phyloP scores from a whole-genome alignment of 2,329 filamentous ascomycete genomes.

The Exophiala xenobiotica region DNA sequence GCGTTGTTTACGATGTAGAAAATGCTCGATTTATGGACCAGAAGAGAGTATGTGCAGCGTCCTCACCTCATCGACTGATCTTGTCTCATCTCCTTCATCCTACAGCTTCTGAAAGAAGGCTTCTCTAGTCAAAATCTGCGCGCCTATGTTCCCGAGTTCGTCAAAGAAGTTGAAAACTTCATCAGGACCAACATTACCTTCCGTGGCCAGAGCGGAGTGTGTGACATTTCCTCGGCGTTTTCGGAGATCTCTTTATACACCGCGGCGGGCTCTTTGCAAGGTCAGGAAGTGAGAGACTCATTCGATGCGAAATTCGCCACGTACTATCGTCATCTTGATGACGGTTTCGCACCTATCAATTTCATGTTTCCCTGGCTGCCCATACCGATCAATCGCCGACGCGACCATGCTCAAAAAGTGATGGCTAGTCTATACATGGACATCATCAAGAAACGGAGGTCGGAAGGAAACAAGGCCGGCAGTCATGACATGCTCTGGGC shows the following conservation, averaged over 20 bases:
- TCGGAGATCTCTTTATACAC: constrained; percentile 89
- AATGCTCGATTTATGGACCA: constrained; percentile 94
- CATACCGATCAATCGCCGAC: constrained; percentile 80
- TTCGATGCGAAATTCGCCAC: constrained; percentile 79
- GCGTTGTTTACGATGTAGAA: constrained; percentile 88
- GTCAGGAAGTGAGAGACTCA: constrained; percentile 74
- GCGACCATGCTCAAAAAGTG: constrained; percentile 75
- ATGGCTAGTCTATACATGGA: constrained; percentile 80
- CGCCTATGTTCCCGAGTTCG: constrained; percentile 76
- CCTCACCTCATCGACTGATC: too few relatives aligned
- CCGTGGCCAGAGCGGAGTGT: constrained; percentile 65
- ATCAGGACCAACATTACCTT: constrained; percentile 66
- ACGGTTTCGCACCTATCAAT: constrained; percentile 86
- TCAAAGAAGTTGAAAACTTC: constrained; percentile 70
- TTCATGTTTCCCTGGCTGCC: constrained; percentile 88
- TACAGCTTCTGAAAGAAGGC: constrained; percentile 62
- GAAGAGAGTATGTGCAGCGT: constrained; percentile 73
- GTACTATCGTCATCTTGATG: constrained; percentile 84
- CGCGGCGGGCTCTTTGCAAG: constrained; percentile 80
- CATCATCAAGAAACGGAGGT: constrained; percentile 72
- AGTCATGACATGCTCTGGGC: constrained; percentile 84
- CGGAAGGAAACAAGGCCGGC: constrained; percentile 51
- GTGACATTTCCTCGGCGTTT: constrained; percentile 73
- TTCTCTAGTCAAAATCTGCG: constrained; percentile 62
- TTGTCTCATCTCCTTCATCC: constrained; percentile 29